phyloP scores from a whole-genome alignment of 1,284 basidiomycete genomes.

The Melampsora americana region DNA sequence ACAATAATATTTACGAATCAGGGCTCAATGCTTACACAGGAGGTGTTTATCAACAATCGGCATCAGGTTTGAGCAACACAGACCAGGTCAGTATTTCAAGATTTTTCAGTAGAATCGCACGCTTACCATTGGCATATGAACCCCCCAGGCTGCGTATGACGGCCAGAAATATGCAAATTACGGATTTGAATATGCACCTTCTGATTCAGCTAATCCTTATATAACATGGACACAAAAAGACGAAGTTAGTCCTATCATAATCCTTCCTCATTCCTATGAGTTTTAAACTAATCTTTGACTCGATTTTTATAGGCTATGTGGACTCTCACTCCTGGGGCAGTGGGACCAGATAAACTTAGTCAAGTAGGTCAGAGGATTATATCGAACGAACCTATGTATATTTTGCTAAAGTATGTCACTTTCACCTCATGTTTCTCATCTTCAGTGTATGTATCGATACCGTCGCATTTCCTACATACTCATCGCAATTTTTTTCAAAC shows the following conservation, averaged over 20 bases:
- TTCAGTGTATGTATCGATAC: background rate
- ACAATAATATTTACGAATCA: conserved; percentile 42
- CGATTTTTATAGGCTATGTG: conserved; percentile 76
- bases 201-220: conserved; percentile 21
- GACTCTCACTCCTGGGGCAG: conserved; percentile 70
- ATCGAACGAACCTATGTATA: conserved; percentile 67
- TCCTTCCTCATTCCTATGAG: conserved; percentile 59
- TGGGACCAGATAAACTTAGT: conserved; percentile 65
- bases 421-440: background rate
- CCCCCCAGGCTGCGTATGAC: conserved; percentile 51
- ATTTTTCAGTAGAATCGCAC: background rate
- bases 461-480: conserved; percentile 57
- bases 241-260: conserved; percentile 48
- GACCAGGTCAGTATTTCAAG: conserved; percentile 42
- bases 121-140: conserved; percentile 1
- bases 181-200: conserved; percentile 61
- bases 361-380: conserved; percentile 72
- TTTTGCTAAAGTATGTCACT: conserved; percentile 7
- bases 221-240: conserved; percentile 44
- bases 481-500: conserved; percentile 45
- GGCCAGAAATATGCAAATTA: conserved; percentile 61
- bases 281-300: conserved; percentile 62
- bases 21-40: conserved; percentile 51
- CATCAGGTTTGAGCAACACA: conserved; percentile 51
- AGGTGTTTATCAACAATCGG: conserved; percentile 52